Conservation (phyloP, 2,329 filamentous ascomycete genomes). For the Teratosphaeria pseudoeucalypti region DNA sequence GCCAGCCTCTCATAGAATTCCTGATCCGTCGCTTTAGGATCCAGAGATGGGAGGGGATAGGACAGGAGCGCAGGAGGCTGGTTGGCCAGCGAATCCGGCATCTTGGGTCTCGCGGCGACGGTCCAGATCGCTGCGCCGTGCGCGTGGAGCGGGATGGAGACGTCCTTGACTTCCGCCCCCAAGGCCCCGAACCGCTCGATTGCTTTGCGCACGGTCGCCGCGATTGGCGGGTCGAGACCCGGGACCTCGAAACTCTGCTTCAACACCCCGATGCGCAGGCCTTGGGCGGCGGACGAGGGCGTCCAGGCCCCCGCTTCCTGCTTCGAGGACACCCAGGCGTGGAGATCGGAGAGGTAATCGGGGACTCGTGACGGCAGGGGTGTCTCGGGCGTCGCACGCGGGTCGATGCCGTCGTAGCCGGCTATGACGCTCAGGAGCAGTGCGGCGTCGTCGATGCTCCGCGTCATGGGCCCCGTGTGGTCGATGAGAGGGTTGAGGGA, state of each 20-base stretch:
- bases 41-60: slow-evolving; percentile 22
- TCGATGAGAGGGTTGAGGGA: slow-evolving; percentile 35
- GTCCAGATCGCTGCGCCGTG: slow-evolving; percentile 26
- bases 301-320: slow-evolving; percentile 21
- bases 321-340: slow-evolving; percentile 18
- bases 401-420: slow-evolving; percentile 37
- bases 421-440: slow-evolving; percentile 31
- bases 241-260: slow-evolving; percentile 33
- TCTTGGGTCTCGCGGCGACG: slow-evolving; percentile 22
- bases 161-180: not conserved
- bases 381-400: slow-evolving; percentile 32
- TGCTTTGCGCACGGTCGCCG: not conserved
- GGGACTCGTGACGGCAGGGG: slow-evolving; percentile 28
- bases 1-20: slow-evolving; percentile 36
- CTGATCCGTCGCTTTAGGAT: slow-evolving; percentile 26
- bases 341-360: slow-evolving; percentile 24
- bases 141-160: not conserved
- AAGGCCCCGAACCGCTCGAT: not conserved
- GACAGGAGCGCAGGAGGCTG: slow-evolving; percentile 20
- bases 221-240: slow-evolving; percentile 18
- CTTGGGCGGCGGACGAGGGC: slow-evolving; percentile 23
- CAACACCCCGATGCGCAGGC: slow-evolving; percentile 38
- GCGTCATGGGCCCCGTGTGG: slow-evolving; percentile 35
- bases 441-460: slow-evolving; percentile 32
- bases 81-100: slow-evolving; percentile 22